These are phyloP conservation scores for Coniferiporia sulphurascens DNA, from an alignment of 1,284 basidiomycete species.

Conservation along the genomic window DNA sequence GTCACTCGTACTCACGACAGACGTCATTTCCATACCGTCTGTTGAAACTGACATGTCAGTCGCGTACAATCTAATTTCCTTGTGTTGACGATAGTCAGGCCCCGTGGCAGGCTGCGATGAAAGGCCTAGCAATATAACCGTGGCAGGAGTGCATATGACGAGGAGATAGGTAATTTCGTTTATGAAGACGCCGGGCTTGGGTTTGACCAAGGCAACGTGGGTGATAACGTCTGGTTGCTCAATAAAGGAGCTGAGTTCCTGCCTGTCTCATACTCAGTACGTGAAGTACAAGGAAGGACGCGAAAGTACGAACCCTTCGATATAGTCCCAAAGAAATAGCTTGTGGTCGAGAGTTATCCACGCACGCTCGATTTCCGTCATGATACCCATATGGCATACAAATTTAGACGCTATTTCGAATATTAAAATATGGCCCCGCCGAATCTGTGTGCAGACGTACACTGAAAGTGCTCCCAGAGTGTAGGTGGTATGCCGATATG, in stretches of 20 bases:
- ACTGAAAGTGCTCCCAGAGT: constrained; percentile 77
- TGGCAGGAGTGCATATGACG: constrained; percentile 84
- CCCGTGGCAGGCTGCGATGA: constrained; percentile 50
- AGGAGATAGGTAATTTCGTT: constrained; percentile 89
- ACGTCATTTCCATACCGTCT: constrained; percentile 76
- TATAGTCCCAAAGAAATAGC: constrained; percentile 95
- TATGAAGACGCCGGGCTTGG: constrained; percentile 82
- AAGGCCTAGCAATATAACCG: constrained; percentile 83
- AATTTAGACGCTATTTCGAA: constrained; percentile 44
- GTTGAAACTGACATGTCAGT: constrained; percentile 81
- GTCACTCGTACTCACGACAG: constrained; percentile 72
- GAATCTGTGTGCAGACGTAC: constrained; percentile 37
- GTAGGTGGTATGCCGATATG: constrained; percentile 79
- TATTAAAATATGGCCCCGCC: constrained; percentile 23
- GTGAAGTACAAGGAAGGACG: not conserved
- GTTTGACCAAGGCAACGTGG: constrained; percentile 78
- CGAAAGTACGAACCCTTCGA: constrained; percentile 67
- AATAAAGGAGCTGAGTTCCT: constrained; percentile 84
- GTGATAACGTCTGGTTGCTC: constrained; percentile 92
- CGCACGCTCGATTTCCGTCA: constrained; percentile 90
- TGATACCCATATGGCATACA: constrained; percentile 69
- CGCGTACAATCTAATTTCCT: constrained; percentile 84
- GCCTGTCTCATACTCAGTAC: constrained; percentile 36
- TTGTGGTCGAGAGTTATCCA: constrained; percentile 97
- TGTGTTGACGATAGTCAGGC: constrained; percentile 43